A percentile compares a stretch with the other conserved stretches of the same genome.
These are phyloP conservation scores for Eutypa lata DNA, from an alignment of 2,329 filamentous ascomycete genomes.

Conservation along the genomic window DNA sequence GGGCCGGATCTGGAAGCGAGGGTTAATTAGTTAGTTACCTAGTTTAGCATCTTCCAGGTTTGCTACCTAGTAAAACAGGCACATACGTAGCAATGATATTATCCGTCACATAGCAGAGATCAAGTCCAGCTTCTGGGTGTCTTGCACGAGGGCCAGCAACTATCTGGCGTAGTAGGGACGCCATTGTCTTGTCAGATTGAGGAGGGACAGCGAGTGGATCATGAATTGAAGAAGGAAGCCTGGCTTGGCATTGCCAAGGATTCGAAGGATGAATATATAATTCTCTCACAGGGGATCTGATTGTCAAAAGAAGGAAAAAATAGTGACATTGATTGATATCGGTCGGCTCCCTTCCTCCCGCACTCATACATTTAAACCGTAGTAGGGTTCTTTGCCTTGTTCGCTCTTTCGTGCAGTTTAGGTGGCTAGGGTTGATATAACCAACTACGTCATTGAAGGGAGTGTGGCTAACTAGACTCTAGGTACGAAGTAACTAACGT, in stretches of 20 bases:
- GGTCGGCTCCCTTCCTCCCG: background rate
- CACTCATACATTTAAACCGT: background rate
- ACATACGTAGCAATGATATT: constrained; percentile 64
- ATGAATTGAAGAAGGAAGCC: background rate
- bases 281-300: background rate
- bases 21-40: too few relatives aligned
- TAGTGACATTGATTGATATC: too few relatives aligned
- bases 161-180: constrained; percentile 81
- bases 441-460: too few relatives aligned
- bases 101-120: constrained; percentile 93
- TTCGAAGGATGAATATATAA: background rate
- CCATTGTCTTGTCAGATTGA: constrained; percentile 47
- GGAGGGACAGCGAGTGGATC: too few relatives aligned
- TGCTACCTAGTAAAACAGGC: too few relatives aligned
- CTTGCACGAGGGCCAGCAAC: constrained; percentile 82
- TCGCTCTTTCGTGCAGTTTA: too few relatives aligned
- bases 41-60: too few relatives aligned
- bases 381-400: too few relatives aligned
- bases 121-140: constrained; percentile 83
- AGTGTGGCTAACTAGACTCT: too few relatives aligned
- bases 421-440: too few relatives aligned
- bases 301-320: too few relatives aligned
- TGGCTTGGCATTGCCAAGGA: background rate
- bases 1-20: constrained; percentile 70
- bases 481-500: too few relatives aligned